Evolutionary conservation across 2,329 filamentous ascomycete genomes (phyloP), one percentile per base, ranked within the genome.

Genomic region (Cercospora berteroae): DNA sequence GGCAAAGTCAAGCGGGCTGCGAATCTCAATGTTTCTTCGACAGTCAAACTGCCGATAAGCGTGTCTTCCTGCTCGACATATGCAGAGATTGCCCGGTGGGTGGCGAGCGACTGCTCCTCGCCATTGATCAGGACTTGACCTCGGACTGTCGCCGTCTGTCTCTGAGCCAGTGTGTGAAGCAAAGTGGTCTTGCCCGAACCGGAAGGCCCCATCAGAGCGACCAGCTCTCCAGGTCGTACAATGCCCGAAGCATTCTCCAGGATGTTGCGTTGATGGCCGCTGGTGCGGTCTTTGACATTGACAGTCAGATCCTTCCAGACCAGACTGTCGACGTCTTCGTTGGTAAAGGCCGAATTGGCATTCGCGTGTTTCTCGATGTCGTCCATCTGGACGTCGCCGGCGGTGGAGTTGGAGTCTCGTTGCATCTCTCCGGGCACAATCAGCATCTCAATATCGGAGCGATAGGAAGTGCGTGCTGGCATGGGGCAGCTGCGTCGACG

Each of bases 1-100:
- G 72, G 67, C 4, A 89, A 72, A 69, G 87, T 77, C 9, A 95
- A 84, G 39, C 88, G 85, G 0, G 91, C 90, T 0, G 91, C 89
- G 76, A 95, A 95, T 66, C 87, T 79, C 65, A 96, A 79, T 0
- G 92, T 95, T 81, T 95, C 92, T 16, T 85, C 82, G 3, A 93
- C 90, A 0, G 92, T 95, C 69, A 95, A 81, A 0, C 89, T 89
- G 1, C 92, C 92, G 56, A 94, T 89, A 5, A 95, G 83, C 0
- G 90, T 89, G 80, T 96, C 92, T 67, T 95, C 91, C 77, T 96
- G 92, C 80, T 95, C 92, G 18, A 95, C 92, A 74, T 92, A 95
- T 36, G 87, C 87, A 67, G 86, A 89, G 57, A 93, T 81, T 42
- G 85, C 82, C 13, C 87, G 85, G 39, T 74, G 72, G 9, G 68